Conservation (phyloP, 2,329 filamentous ascomycete genomes). For the Penicillium psychrosexuale region DNA sequence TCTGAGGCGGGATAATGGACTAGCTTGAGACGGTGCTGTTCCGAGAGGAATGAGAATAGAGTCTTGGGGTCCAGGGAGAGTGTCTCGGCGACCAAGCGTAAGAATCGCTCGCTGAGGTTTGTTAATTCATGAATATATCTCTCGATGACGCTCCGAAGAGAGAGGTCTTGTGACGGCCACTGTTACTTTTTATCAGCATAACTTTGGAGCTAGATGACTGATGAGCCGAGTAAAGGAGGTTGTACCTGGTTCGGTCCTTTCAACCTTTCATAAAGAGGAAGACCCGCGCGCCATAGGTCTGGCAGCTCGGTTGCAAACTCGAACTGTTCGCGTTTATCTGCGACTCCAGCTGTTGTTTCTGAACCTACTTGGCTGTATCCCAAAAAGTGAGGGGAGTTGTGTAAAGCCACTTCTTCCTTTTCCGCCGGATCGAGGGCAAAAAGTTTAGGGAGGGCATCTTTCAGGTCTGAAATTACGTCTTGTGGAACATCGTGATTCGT, state of each 20-base stretch:
- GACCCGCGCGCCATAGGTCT: neutral
- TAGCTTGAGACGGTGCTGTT: neutral
- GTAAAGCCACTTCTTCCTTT: neutral
- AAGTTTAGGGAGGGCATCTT: constrained; percentile 1
- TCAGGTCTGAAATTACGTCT: constrained; percentile 17
- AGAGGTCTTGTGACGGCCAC: neutral
- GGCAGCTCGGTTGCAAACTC: neutral
- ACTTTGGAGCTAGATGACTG: neutral
- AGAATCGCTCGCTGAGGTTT: neutral
- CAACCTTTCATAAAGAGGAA: neutral
- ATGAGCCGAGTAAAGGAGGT: too few relatives aligned
- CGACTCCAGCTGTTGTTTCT: neutral
- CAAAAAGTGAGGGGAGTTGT: neutral
- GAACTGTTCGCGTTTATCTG: neutral
- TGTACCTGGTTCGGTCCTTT: neutral
- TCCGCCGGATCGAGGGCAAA: neutral
- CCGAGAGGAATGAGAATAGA: neutral
- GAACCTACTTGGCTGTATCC: constrained; percentile 1
- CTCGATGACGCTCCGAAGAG: neutral
- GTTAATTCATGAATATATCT: neutral
- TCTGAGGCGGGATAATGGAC: neutral
- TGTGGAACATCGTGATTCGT: constrained; percentile 22
- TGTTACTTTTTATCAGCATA: neutral
- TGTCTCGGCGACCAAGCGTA: neutral
- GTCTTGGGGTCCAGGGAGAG: neutral